These are phyloP conservation scores for Phytomonas serpens DNA, from an alignment of 208 protist genomes.

Conservation along the genomic window DNA sequence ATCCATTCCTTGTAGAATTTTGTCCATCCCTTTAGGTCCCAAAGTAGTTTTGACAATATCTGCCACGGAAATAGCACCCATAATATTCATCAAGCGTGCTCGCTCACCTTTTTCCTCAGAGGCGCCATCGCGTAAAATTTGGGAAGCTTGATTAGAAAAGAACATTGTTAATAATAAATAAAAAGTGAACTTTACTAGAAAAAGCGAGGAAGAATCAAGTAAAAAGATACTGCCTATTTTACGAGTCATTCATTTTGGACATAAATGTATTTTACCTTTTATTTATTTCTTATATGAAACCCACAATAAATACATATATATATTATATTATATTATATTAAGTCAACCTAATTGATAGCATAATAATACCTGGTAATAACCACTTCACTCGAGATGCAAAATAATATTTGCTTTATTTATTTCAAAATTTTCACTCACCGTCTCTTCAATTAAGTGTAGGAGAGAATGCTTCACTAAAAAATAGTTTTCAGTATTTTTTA, in stretches of 20 bases:
- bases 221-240: slow-evolving; percentile 2
- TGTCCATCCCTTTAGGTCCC: slow-evolving; percentile 99
- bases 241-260: neutral
- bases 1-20: slow-evolving; percentile 89
- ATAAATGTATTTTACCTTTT: neutral
- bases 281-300: neutral
- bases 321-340: neutral
- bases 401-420: slow-evolving; percentile 14
- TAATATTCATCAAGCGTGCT: slow-evolving; percentile 89
- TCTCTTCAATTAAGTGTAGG: neutral
- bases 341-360: neutral
- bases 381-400: slow-evolving; percentile 25
- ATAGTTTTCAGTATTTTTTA: slow-evolving; percentile 16
- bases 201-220: neutral
- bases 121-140: slow-evolving; percentile 78
- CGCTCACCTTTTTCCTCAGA: slow-evolving; percentile 91
- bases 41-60: slow-evolving; percentile 99
- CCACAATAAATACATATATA: neutral
- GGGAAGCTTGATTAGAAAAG: slow-evolving; percentile 71
- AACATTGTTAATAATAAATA: slow-evolving; percentile 36
- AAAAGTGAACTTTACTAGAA: slow-evolving; percentile 23
- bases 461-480: neutral
- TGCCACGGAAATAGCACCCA: slow-evolving; percentile 84
- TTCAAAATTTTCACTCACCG: slow-evolving; percentile 5
- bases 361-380: neutral